Evolutionary conservation across 2,329 filamentous ascomycete species (phyloP).

Genomic region (Sporothrix pallida): DNA sequence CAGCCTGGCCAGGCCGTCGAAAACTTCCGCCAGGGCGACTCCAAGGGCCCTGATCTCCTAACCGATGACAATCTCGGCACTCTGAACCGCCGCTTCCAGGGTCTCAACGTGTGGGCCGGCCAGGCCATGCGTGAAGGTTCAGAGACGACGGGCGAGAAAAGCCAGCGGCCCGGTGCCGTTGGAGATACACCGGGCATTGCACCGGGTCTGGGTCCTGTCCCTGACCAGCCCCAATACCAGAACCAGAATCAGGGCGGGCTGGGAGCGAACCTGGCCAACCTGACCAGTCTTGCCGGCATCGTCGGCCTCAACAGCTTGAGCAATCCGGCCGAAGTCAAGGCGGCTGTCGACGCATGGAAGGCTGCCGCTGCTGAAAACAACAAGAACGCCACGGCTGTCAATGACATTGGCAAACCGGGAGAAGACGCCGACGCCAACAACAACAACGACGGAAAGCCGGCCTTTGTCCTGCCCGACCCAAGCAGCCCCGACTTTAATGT

Average conservation of each 20-base stretch:
- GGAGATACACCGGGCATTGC: no score
- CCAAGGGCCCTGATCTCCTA: conserved; percentile 37
- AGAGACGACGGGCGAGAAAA: no score
- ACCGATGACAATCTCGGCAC: conserved; percentile 34
- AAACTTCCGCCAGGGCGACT: conserved; percentile 39
- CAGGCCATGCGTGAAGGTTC: conserved; percentile 29
- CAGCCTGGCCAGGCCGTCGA: not conserved
- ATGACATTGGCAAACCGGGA: not conserved
- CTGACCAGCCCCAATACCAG: no score
- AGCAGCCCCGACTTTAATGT: conserved; percentile 50
- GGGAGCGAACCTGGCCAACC: conserved; percentile 6
- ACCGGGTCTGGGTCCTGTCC: no score
- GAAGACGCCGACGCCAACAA: not conserved
- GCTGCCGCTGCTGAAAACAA: not conserved
- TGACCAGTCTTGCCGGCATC: not conserved
- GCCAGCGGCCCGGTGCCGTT: no score
- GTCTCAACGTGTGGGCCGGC: conserved; percentile 33
- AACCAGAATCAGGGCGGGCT: not conserved
- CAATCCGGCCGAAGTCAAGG: not conserved
- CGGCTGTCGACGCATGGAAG: not conserved
- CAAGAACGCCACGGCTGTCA: not conserved
- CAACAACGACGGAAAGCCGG: not conserved
- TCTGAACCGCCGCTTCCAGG: not conserved
- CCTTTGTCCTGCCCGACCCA: conserved; percentile 22
- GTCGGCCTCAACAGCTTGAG: not conserved